Conservation (phyloP, 768 basidiomycete species). For the Favolaschia claudopus region DNA sequence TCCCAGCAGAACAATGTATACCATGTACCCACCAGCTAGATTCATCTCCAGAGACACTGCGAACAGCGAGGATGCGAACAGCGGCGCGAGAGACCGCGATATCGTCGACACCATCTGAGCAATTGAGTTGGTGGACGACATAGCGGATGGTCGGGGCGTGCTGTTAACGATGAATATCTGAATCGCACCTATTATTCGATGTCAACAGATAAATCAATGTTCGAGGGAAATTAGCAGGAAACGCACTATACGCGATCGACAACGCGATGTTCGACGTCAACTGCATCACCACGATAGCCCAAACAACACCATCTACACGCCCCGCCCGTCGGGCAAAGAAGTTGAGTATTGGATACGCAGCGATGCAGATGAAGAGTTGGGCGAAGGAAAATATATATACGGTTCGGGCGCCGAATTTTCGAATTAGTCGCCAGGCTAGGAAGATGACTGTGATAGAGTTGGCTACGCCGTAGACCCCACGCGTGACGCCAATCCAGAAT, state of each 20-base stretch:
- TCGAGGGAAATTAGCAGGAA: not conserved
- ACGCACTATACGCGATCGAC: constrained; percentile 17
- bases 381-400: constrained; percentile 45
- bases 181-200: constrained; percentile 50
- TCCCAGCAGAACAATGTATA: constrained; percentile 45
- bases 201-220: not conserved
- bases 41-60: constrained; percentile 56
- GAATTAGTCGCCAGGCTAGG: constrained; percentile 51
- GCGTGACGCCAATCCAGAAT: constrained; percentile 56
- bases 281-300: constrained; percentile 24
- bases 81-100: constrained; percentile 60
- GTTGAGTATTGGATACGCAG: constrained; percentile 20
- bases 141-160: constrained; percentile 46
- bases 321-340: constrained; percentile 23
- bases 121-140: constrained; percentile 63
- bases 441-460: constrained; percentile 57
- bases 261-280: constrained; percentile 18
- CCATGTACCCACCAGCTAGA: constrained; percentile 54
- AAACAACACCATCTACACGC: constrained; percentile 22
- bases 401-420: constrained; percentile 52
- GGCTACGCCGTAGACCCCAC: constrained; percentile 52
- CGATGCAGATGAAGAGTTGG: constrained; percentile 21
- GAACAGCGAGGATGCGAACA: constrained; percentile 63
- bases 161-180: constrained; percentile 54
- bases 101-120: constrained; percentile 60